Conservation (phyloP, 2,329 filamentous ascomycete genomes). For the Drechslerella coelobrocha region DNA sequence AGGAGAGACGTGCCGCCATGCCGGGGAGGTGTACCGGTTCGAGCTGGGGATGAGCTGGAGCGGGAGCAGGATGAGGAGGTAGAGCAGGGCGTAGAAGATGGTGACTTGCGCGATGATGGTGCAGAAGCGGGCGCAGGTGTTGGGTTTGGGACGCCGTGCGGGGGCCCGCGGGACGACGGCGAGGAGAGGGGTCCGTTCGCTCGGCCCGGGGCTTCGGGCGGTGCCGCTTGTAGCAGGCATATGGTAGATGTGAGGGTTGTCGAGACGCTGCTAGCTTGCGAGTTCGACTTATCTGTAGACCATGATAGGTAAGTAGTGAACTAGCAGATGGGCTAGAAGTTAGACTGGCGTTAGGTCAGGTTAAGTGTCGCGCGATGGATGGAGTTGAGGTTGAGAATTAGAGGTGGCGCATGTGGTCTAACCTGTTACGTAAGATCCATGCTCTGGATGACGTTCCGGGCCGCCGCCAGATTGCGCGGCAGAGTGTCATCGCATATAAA, state of each 20-base stretch:
- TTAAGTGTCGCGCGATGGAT: too few relatives aligned
- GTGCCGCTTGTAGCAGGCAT: not conserved
- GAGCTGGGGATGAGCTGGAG: conserved; percentile 32
- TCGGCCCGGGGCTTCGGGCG: not conserved
- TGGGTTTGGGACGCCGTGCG: conserved; percentile 18
- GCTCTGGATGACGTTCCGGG: too few relatives aligned
- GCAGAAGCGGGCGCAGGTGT: conserved; percentile 39
- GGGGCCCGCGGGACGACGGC: conserved; percentile 15
- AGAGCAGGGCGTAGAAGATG: conserved; percentile 44
- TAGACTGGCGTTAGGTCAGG: too few relatives aligned
- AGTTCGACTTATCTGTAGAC: too few relatives aligned
- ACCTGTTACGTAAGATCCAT: too few relatives aligned
- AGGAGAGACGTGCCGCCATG: conserved; percentile 25
- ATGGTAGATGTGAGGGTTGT: not conserved
- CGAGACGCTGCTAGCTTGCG: not conserved
- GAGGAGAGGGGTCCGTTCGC: conserved; percentile 31
- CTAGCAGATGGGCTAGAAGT: too few relatives aligned
- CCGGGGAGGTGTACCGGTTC: conserved; percentile 16
- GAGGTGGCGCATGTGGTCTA: too few relatives aligned
- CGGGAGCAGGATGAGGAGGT: conserved; percentile 35
- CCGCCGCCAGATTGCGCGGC: too few relatives aligned
- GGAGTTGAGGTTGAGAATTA: too few relatives aligned
- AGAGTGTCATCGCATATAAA: too few relatives aligned
- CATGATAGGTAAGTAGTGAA: too few relatives aligned
- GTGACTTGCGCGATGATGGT: conserved; percentile 38